These are phyloP conservation scores for Clonostachys rosea DNA, from an alignment of 2,329 filamentous ascomycete genomes.

Conservation along the genomic window DNA sequence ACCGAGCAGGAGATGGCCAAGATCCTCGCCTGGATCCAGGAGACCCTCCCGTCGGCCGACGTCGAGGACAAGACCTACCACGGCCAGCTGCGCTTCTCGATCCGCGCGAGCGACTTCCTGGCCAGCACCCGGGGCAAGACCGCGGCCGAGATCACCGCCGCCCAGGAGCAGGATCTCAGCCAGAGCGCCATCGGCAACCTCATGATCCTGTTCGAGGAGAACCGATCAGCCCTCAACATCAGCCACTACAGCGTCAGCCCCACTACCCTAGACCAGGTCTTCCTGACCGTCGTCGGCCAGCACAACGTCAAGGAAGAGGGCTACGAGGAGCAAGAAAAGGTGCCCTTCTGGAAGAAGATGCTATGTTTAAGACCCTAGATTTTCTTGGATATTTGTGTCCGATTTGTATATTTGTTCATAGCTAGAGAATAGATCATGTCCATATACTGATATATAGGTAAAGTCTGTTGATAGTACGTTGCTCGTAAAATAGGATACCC, in stretches of 20 bases:
- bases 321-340: constrained; percentile 29
- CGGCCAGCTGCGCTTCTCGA: constrained; percentile 81
- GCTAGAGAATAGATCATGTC: background rate
- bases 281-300: constrained; percentile 76
- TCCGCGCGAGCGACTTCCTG: constrained; percentile 48
- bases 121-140: constrained; percentile 9
- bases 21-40: constrained; percentile 62
- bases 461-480: background rate
- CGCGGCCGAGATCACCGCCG: constrained; percentile 12
- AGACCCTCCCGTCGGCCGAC: constrained; percentile 57
- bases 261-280: constrained; percentile 87
- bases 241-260: constrained; percentile 85
- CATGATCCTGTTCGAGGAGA: constrained; percentile 69
- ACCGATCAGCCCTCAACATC: constrained; percentile 64
- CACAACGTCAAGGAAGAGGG: constrained; percentile 77
- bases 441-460: background rate
- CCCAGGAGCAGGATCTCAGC: constrained; percentile 12
- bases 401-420: background rate
- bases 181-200: constrained; percentile 60
- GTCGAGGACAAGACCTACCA: constrained; percentile 75
- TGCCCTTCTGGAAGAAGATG: constrained; percentile 6
- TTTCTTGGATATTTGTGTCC: background rate
- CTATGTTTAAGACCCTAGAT: constrained; percentile 1
- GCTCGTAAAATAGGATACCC: too few relatives aligned
- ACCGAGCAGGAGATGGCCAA: constrained; percentile 60